Evolutionary conservation across 352 stramenopile species (phyloP).

Genomic region (Aphanomyces cochlioides): DNA sequence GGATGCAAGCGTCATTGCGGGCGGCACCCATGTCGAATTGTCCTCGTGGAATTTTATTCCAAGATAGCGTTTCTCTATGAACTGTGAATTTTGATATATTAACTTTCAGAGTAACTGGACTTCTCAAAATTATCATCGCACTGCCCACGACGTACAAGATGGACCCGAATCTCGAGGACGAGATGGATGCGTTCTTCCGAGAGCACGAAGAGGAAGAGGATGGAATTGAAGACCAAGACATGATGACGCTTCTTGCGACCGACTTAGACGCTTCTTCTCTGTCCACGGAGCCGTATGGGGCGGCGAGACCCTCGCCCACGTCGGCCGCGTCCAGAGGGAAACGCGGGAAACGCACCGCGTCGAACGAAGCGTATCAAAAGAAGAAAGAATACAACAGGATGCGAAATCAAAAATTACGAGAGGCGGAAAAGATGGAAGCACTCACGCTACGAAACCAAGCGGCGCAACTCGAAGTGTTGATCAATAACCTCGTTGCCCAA

Average conservation of each 20-base stretch:
- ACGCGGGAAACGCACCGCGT: neutral
- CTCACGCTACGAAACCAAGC: constrained; percentile 9
- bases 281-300: no score
- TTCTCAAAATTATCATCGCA: no score
- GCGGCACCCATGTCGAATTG: no score
- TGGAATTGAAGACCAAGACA: neutral
- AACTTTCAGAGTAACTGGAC: no score
- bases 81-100: no score
- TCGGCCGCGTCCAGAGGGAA: neutral
- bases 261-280: neutral
- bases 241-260: neutral
- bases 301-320: neutral
- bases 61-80: no score
- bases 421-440: constrained; percentile 18
- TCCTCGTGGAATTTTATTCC: no score
- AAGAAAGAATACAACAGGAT: constrained; percentile 28
- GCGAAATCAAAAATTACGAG: constrained; percentile 12
- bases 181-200: constrained; percentile 4
- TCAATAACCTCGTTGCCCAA: constrained; percentile 8
- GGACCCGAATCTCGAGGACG: neutral
- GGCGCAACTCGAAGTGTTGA: neutral
- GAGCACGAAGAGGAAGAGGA: neutral
- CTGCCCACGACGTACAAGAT: no score
- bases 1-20: no score
- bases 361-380: constrained; percentile 22